phyloP scores from a whole-genome alignment of 768 basidiomycete genomes.

The Lactarius quietus region DNA sequence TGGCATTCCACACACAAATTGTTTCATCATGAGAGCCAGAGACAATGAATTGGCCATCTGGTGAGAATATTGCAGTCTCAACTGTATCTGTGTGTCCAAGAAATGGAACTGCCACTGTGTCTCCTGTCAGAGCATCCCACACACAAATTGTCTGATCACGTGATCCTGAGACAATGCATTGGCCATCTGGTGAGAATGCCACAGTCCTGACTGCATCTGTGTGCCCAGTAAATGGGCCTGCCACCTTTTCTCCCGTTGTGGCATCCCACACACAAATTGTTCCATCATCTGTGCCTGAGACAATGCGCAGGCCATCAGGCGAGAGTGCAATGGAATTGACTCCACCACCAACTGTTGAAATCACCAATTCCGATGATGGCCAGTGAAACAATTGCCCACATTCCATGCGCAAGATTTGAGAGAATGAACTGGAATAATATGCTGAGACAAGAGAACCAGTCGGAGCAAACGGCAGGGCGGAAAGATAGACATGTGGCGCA shows the following conservation, averaged over 20 bases:
- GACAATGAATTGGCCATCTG: slow-evolving; percentile 14
- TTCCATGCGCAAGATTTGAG: neutral
- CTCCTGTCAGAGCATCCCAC: neutral
- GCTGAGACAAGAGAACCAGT: neutral
- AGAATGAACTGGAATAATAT: neutral
- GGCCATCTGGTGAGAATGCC: neutral
- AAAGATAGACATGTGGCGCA: neutral
- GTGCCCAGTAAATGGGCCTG: too few species aligned
- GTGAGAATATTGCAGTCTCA: neutral
- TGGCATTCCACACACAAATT: neutral
- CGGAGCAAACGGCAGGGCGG: neutral
- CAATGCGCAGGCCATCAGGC: too few species aligned
- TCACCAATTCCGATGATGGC: neutral
- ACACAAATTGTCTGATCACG: neutral
- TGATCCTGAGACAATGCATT: neutral
- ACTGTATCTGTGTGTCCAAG: neutral
- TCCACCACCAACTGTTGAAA: neutral
- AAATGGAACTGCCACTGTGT: neutral
- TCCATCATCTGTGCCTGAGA: too few species aligned
- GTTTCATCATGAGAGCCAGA: neutral
- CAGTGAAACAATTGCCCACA: neutral
- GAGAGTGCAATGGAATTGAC: slow-evolving; percentile 14
- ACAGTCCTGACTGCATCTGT: neutral
- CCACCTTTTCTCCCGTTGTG: too few species aligned
- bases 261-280: too few species aligned